These are phyloP conservation scores for Thymus quinquecostatus DNA, from an alignment of 257 asterid genomes.

Conservation along the genomic window DNA sequence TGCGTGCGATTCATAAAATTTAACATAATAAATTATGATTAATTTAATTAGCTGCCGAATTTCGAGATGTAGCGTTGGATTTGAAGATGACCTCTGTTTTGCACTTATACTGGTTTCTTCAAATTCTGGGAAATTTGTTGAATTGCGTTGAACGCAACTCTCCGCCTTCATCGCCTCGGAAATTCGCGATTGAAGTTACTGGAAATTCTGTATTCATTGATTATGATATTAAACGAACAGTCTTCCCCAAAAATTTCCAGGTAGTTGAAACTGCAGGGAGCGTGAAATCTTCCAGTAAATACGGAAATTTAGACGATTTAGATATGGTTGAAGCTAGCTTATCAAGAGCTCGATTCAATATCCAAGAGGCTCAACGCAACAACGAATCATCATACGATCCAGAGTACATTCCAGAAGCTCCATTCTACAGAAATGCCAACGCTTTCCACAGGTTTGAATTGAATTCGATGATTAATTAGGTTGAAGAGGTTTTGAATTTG, in stretches of 20 bases:
- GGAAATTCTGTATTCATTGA: not conserved
- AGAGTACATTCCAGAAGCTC: constrained; percentile 53
- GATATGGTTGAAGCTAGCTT: constrained; percentile 57
- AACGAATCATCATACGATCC: constrained; percentile 48
- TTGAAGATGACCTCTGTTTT: not conserved
- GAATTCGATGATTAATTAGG: not conserved
- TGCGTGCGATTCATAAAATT: too few relatives aligned
- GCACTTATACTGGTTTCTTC: not conserved
- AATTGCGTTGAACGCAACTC: too few relatives aligned
- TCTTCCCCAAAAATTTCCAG: constrained; percentile 14
- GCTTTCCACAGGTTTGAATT: constrained; percentile 49
- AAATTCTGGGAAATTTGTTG: not conserved
- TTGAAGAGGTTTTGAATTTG: not conserved
- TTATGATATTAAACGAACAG: not conserved
- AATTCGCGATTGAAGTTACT: too few relatives aligned
- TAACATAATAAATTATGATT: not conserved
- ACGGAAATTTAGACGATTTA: constrained; percentile 35
- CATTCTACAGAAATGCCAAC: constrained; percentile 46
- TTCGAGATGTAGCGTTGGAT: not conserved
- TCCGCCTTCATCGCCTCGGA: too few relatives aligned
- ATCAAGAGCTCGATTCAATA: constrained; percentile 47
- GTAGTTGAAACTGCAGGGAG: constrained; percentile 7
- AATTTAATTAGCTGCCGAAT: not conserved
- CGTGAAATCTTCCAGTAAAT: constrained; percentile 4
- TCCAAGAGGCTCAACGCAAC: constrained; percentile 39